Base-by-base conservation (phyloP, 768 basidiomycete genomes). In the Dentipellis sp. region DNA sequence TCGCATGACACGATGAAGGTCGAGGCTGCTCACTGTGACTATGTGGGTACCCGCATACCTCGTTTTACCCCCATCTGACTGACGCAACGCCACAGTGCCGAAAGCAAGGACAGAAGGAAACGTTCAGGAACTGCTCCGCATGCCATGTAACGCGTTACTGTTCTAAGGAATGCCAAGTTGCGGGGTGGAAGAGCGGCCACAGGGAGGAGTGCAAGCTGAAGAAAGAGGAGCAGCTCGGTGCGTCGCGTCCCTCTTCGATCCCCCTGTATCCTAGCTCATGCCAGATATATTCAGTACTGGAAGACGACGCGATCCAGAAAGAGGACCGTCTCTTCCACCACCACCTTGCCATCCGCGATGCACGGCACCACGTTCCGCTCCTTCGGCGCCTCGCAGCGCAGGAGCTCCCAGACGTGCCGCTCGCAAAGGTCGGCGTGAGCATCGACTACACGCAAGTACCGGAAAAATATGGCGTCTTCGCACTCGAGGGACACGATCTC, bases 71-170 rank as follows among this genome's bases (percentile, higher is more conserved):
- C 29, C 29, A 6, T 29, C 3, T 29, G 6, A 29, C 29, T 29
- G 29, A 29, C 29, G 29, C 29, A 29, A 29, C 6, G 29, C 6
- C 6, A 1, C 58, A 73, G 72, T 73, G 72, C 53, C 71, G 71
- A 14, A 72, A 70, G 60, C 55, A 69, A 38, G 70, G 70, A 23
- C 57, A 54, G 3, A 71, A 68, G 57, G 69, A 70, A 50, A 67
- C 64, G 14, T 70, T 75, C 58, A 61, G 64, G 42, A 68, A 69
- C 46, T 75, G 72, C 53, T 60, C 63, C 5, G 66, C 64, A 5
- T 73, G 73, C 59, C 64, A 65, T 6, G 67, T 62, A 9, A 72
- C 72, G 3, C 60, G 71, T 11, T 74, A 74, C 58, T 74, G 73
- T 56, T 74, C 72, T 1, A 70, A 71, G 60, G 71, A 73, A 55